Conservation (phyloP, 2,329 filamentous ascomycete species). For the Botrytis sinoallii region DNA sequence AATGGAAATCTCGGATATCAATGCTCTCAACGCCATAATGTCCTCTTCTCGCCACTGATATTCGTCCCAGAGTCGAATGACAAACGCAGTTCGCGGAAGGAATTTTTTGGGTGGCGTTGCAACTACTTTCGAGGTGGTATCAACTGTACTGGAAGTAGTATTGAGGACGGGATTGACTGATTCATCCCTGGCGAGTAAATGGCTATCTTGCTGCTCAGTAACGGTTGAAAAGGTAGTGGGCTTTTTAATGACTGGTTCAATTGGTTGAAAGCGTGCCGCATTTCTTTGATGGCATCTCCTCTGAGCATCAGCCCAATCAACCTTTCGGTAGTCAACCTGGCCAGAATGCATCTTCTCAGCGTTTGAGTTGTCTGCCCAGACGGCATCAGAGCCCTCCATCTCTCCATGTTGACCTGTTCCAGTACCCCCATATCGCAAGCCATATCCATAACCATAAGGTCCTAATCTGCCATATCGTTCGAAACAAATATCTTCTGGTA, state of each 20-base stretch:
- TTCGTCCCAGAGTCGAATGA: slow-evolving; percentile 79
- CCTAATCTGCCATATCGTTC: slow-evolving; percentile 86
- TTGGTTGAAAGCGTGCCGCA: slow-evolving; percentile 56
- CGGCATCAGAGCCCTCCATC: slow-evolving; percentile 70
- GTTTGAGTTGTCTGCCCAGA: slow-evolving; percentile 60
- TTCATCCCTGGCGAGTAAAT: slow-evolving; percentile 20
- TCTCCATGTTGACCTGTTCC: slow-evolving; percentile 86
- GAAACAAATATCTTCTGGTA: slow-evolving; percentile 86
- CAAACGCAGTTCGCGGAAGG: slow-evolving; percentile 67
- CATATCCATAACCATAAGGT: slow-evolving; percentile 88
- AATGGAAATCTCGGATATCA: slow-evolving; percentile 78
- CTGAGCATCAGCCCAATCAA: slow-evolving; percentile 79
- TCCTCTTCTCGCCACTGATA: slow-evolving; percentile 78
- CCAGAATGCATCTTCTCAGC: slow-evolving; percentile 40
- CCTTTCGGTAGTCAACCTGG: slow-evolving; percentile 71
- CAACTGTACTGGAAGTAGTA: background rate
- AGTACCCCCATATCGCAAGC: slow-evolving; percentile 70
- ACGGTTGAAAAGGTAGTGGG: slow-evolving; percentile 24
- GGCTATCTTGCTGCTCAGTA: slow-evolving; percentile 5
- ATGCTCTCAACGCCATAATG: slow-evolving; percentile 74
- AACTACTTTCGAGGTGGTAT: slow-evolving; percentile 14
- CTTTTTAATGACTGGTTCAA: slow-evolving; percentile 12
- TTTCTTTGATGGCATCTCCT: slow-evolving; percentile 71
- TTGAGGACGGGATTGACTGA: background rate
- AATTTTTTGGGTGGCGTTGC: slow-evolving; percentile 29